A percentile compares a stretch with the other conserved stretches of the same genome.
Evolutionary conservation across 176 grass and related monocot species (phyloP).

Genomic region (Alopecurus myosuroides): DNA sequence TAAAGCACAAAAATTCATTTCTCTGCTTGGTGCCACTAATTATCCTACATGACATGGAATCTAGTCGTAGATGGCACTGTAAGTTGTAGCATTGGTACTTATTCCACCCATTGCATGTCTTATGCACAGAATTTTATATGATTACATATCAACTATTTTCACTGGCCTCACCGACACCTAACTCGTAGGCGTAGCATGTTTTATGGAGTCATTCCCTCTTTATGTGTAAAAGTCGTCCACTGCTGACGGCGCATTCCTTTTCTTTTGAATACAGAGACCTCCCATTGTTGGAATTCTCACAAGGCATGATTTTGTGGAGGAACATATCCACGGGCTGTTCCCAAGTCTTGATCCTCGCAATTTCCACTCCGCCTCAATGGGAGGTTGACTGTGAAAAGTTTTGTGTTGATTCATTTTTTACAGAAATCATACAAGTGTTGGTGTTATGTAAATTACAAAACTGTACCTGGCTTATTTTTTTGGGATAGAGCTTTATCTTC

Average conservation of each 20-base stretch:
- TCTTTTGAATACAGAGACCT: constrained; percentile 61
- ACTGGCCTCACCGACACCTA: not conserved
- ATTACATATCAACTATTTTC: not conserved
- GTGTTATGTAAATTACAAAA: not conserved
- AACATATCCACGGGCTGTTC: constrained; percentile 67
- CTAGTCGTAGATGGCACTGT: not conserved
- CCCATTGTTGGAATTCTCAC: constrained; percentile 89
- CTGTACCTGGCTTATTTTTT: not conserved
- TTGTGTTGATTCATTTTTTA: not conserved
- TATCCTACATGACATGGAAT: not conserved
- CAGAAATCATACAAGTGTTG: not conserved
- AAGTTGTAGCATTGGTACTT: not conserved
- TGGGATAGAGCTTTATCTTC: not conserved
- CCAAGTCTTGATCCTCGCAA: constrained; percentile 53
- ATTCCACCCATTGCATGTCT: not conserved
- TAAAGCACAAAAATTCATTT: not conserved
- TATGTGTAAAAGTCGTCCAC: not conserved
- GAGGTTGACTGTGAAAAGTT: constrained; percentile 15
- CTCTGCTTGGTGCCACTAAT: not conserved
- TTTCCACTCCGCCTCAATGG: constrained; percentile 24
- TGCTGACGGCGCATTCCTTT: not conserved
- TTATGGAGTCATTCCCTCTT: not conserved
- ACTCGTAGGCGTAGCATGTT: not conserved
- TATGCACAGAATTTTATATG: not conserved
- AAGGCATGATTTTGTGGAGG: constrained; percentile 76